Evolutionary conservation across 1,284 basidiomycete genomes (phyloP), one percentile per base, ranked within the genome.

Genomic region (Kalmanozyma brasiliensis): DNA sequence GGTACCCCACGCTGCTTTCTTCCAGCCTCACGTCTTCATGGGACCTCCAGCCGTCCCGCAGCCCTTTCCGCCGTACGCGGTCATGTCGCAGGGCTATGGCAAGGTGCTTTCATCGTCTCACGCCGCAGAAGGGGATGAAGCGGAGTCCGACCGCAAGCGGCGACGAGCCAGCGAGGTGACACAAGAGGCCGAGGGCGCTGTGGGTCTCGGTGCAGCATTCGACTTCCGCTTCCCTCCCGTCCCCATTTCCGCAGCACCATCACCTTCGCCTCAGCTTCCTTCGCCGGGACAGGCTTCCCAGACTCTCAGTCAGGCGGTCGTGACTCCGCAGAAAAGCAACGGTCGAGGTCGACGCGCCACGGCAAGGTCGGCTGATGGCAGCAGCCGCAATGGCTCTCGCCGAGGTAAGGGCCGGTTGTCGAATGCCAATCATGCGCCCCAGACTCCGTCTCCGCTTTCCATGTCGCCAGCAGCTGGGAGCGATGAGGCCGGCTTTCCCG

Each of bases 371-470:
- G 23, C 47, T 17, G 61, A 23, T 7, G 33, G 45, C 37, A 45
- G 51, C 38, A 24, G 46, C 33, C 47, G 62, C 33, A 55, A 51
- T 14, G 55, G 62, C 23, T 42, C 55, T 10, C 62, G 56, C 42
- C 62, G 62, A 9, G 47, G 51, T 8, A 58, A 65, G 34, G 56
- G 36, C 13, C 53, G 65, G 6, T 46, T 58, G 19, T 61, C 65
- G 8, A 52, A 59, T 17, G 52, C 44, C 26, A 52, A 64, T 22
- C 66, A 69, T 32, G 24, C 53, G 8, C 66, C 66, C n/a, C 56
- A 63, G 22, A 69, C 59, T 0, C 60, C 66, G 10, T 64, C 67
- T 16, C 67, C 61, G 16, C 46, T 70, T 10, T 53, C 52, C 19
- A 53, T 56, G 49, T 70, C 67, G 42, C 61, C 67, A 4, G 38